Evolutionary conservation across 176 grass and related monocot species (phyloP).

Genomic region (Musa itinerans): DNA sequence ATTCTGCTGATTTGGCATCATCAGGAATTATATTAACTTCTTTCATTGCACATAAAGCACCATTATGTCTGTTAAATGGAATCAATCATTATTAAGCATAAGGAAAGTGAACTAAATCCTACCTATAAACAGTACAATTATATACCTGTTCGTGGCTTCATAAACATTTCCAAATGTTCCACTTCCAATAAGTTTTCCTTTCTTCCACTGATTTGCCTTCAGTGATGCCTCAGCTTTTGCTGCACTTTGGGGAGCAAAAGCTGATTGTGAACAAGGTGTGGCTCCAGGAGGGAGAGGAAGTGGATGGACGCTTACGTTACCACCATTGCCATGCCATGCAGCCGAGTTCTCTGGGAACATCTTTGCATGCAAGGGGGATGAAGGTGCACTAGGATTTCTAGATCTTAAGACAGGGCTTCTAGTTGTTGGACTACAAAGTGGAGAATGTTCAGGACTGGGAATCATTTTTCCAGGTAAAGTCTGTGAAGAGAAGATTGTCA

Average conservation of each 20-base stretch:
- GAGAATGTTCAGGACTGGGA: conserved; percentile 39
- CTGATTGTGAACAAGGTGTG: conserved; percentile 37
- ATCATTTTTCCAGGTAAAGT: conserved; percentile 44
- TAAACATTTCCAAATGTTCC: conserved; percentile 94
- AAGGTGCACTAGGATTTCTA: conserved; percentile 50
- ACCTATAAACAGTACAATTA: background rate
- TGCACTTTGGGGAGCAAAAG: conserved; percentile 27
- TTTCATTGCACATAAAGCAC: conserved; percentile 98
- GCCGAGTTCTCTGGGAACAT: conserved; percentile 36
- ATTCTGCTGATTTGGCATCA: conserved; percentile 85
- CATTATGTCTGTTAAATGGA: conserved; percentile 53
- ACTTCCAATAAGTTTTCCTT: conserved; percentile 83
- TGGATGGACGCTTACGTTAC: conserved; percentile 42
- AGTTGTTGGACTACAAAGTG: conserved; percentile 43
- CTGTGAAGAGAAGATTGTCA: conserved; percentile 31
- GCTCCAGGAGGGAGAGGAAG: conserved; percentile 71
- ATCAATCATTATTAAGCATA: background rate
- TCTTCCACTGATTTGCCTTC: conserved; percentile 81
- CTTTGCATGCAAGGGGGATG: conserved; percentile 55
- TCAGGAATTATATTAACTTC: conserved; percentile 97
- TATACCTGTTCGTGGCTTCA: conserved; percentile 78
- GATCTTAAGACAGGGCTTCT: conserved; percentile 36
- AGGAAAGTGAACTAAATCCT: background rate
- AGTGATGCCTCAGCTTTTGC: conserved; percentile 42
- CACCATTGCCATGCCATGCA: conserved; percentile 29